Conservation (phyloP, 495 filamentous ascomycete genomes). For the Talaromyces adpressus region DNA sequence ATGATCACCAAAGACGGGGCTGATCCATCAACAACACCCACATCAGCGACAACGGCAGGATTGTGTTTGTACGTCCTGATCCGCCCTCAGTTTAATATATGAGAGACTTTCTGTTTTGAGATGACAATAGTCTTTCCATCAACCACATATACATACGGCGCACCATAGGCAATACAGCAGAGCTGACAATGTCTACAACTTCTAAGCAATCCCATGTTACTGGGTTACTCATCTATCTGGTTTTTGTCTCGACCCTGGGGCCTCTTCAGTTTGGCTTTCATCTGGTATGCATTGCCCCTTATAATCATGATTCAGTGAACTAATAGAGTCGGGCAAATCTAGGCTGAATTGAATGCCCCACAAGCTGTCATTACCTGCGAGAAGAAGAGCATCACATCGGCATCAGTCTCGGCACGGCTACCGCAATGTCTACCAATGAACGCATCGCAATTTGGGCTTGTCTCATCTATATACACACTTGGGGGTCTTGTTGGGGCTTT, state of each 20-base stretch:
- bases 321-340: background rate
- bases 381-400: conserved; percentile 47
- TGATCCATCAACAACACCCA: background rate
- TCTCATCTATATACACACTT: conserved; percentile 85
- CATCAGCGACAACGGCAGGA: background rate
- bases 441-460: conserved; percentile 65
- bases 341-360: conserved; percentile 94
- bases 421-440: conserved; percentile 82
- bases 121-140: background rate
- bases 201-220: conserved; percentile 33
- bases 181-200: background rate
- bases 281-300: conserved; percentile 49
- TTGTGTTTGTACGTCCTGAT: background rate
- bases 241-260: conserved; percentile 62
- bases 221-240: conserved; percentile 56
- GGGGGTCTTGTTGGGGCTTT: conserved; percentile 84
- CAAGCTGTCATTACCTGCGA: conserved; percentile 82
- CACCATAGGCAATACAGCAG: background rate
- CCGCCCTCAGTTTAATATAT: background rate
- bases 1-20: background rate
- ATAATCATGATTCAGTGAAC: background rate
- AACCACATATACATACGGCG: background rate
- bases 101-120: background rate
- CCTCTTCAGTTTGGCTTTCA: conserved; percentile 94
- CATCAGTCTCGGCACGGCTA: conserved; percentile 26